phyloP scores from a whole-genome alignment of 2,329 filamentous ascomycete species.

The Colletotrichum caudatum region DNA sequence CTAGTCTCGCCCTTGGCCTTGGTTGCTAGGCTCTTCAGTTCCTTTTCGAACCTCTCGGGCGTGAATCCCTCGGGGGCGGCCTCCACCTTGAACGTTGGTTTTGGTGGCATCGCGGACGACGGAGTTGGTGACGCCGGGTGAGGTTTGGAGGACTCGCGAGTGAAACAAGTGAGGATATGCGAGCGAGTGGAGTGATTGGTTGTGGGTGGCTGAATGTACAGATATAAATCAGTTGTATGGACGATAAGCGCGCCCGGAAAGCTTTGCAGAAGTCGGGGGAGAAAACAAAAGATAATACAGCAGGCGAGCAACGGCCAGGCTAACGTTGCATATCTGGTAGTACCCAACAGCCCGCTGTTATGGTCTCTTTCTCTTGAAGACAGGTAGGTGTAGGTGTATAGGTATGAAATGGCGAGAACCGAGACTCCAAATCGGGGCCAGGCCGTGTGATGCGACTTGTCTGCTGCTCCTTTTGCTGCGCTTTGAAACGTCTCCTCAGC shows the following conservation, averaged over 20 bases:
- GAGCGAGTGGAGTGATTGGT: neutral
- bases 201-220: constrained; percentile 5
- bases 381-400: neutral
- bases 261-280: neutral
- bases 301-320: neutral
- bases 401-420: constrained; percentile 2
- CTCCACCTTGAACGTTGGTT: constrained; percentile 26
- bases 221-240: constrained; percentile 13
- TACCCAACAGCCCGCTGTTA: constrained; percentile 40
- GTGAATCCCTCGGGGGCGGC: constrained; percentile 53
- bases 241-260: constrained; percentile 19
- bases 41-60: constrained; percentile 65
- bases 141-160: neutral
- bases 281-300: neutral
- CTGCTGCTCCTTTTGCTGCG: constrained; percentile 18
- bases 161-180: neutral
- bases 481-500: constrained; percentile 42
- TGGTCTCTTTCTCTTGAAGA: constrained; percentile 2
- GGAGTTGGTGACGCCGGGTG: neutral
- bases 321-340: constrained; percentile 10
- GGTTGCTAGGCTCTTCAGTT: constrained; percentile 63
- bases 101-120: constrained; percentile 33
- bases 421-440: constrained; percentile 22
- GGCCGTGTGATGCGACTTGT: constrained; percentile 24
- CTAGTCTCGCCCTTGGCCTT: constrained; percentile 55